phyloP scores from a whole-genome alignment of 2,329 filamentous ascomycete species.

The Herpotrichia juniperi region DNA sequence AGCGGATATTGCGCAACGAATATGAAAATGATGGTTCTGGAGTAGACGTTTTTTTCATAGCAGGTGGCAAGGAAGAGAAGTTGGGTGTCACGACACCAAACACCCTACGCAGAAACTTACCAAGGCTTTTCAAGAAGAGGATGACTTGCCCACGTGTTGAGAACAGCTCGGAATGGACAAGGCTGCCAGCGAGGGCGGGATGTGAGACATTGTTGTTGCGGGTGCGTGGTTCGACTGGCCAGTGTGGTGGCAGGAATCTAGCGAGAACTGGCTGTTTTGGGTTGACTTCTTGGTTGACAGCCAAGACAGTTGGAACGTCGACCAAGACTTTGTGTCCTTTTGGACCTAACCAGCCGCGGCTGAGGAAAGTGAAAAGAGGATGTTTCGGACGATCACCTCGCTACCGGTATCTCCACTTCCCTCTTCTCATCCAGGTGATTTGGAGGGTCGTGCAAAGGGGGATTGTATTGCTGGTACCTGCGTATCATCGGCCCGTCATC shows the following conservation, averaged over 20 bases:
- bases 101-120: background rate
- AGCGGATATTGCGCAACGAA: background rate
- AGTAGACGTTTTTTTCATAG: background rate
- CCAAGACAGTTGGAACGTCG: background rate
- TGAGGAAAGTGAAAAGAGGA: background rate
- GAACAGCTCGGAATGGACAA: background rate
- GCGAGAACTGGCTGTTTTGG: background rate
- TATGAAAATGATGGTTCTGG: background rate
- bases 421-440: background rate
- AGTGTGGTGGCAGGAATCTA: background rate
- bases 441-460: background rate
- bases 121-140: background rate
- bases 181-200: background rate
- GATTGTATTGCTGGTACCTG: background rate
- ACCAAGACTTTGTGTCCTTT: background rate
- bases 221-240: background rate
- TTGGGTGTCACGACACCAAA: background rate
- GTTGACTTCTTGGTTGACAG: background rate
- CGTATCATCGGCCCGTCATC: too few species aligned
- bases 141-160: too few species aligned
- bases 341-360: background rate
- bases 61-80: background rate
- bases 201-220: background rate
- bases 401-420: background rate
- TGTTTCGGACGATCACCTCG: background rate